Evolutionary conservation across 1,284 basidiomycete species (phyloP), one percentile per base, ranked within the genome.

Genomic region (Rhodotorula sp.): DNA sequence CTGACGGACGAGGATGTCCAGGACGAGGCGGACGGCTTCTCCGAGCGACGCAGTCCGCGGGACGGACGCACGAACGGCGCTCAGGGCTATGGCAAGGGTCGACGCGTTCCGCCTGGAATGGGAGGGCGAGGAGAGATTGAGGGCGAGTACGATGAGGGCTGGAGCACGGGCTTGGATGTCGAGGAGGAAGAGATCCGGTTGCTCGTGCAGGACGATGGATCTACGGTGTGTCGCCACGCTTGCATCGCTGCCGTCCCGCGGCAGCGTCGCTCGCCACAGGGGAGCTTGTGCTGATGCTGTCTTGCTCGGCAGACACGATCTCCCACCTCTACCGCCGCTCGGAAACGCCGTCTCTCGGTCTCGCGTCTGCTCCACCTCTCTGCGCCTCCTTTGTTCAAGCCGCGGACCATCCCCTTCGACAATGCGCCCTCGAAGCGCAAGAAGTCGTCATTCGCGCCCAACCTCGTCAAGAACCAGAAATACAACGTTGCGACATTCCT

Each of bases 391-490:
- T 60, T 63, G 34, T 26, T 30, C 8, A 61, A 59, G 11, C 58
- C 72, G 1, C 70, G 73, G 26, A 65, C 68, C 31, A 69, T 75
- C 55, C 48, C n/a, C 2, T 59, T 72, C 40, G 70, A 72, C 64
- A 61, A 51, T 15, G 3, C 62, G 15, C 10, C 30, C 1, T 22
- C 47, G 20, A 46, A 58, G 47, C 67, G 53, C 30, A 69, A 65
- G 26, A 62, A 63, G 60, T 51, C 56, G 37, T 34, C 64, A 1
- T 70, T 59, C 51, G 82, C 85, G 0, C 76, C 93, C 40, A 99
- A 99, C 80, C 88, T 90, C 46, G 90, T 98, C 53, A 88, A 92
- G 75, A 99, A 99, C 78, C 95, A 98, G 80, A 99, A 99, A 82
- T 99, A 99, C 85, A 96, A 93, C 78, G 82, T 91, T 61, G 85